Evolutionary conservation across 345 rosid species (phyloP).

Genomic region (Adansonia digitata): DNA sequence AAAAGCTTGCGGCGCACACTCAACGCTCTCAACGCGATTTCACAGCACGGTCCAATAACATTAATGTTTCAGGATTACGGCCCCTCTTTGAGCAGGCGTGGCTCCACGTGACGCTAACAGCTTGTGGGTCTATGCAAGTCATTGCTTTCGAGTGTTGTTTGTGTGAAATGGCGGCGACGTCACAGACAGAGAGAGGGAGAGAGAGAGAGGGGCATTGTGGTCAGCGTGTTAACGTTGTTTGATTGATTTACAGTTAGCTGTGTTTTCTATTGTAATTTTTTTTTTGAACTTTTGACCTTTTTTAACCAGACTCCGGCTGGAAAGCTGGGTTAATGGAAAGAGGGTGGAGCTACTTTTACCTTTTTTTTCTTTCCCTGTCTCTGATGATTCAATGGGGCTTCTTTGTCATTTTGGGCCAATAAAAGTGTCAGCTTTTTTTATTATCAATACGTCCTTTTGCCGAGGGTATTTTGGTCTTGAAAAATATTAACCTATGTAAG

Average conservation of each 20-base stretch:
- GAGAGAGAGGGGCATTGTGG: neutral
- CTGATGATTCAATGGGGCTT: neutral
- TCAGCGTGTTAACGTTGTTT: neutral
- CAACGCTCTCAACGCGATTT: neutral
- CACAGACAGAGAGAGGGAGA: no score
- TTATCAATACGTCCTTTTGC: no score
- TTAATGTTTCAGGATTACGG: neutral
- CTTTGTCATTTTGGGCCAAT: neutral
- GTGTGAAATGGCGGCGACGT: conserved; percentile 13
- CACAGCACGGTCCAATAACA: conserved; percentile 7
- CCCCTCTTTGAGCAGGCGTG: neutral
- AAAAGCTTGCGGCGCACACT: neutral
- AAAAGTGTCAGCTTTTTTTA: neutral
- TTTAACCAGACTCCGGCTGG: conserved; percentile 7
- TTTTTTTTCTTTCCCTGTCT: no score
- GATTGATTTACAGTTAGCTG: neutral
- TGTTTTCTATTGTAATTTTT: neutral
- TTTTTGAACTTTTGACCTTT: neutral
- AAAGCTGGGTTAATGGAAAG: neutral
- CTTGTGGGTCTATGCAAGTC: neutral
- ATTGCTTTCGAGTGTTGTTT: neutral
- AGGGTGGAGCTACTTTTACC: neutral
- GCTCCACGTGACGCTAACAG: neutral
- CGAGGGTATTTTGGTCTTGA: neutral
- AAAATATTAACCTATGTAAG: neutral